Evolutionary conservation across 345 rosid genomes (phyloP).

Genomic region (Rhodamnia rubescens): DNA sequence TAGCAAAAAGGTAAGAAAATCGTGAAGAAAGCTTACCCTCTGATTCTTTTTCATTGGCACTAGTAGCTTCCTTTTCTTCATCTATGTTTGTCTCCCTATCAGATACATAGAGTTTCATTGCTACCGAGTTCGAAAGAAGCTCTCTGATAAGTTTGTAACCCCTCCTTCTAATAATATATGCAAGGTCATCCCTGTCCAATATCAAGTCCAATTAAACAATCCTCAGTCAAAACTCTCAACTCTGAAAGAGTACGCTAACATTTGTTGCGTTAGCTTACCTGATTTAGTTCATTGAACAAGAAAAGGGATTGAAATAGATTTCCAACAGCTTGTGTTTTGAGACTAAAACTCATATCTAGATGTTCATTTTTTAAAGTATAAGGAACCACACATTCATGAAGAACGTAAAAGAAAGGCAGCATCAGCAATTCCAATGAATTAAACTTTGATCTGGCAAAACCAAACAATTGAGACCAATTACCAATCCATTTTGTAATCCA

Average conservation of each 20-base stretch:
- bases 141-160: slow-evolving; percentile 60
- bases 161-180: slow-evolving; percentile 75
- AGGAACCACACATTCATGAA: neutral
- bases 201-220: slow-evolving; percentile 1
- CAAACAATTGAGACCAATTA: neutral
- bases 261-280: neutral
- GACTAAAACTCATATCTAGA: neutral
- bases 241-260: neutral
- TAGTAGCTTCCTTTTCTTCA: slow-evolving; percentile 4
- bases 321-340: neutral
- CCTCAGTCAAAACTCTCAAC: neutral
- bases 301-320: neutral
- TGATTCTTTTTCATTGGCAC: slow-evolving; percentile 1
- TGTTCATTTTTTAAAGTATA: neutral
- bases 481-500: neutral
- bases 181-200: slow-evolving; percentile 67
- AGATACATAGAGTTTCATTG: slow-evolving; percentile 11
- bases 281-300: neutral
- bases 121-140: slow-evolving; percentile 42
- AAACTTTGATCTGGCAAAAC: neutral
- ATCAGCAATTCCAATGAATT: neutral
- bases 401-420: neutral
- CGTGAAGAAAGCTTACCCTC: slow-evolving; percentile 31
- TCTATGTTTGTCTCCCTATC: slow-evolving; percentile 5
- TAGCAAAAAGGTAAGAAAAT: neutral